These are phyloP conservation scores for Mycosphaerella arachidis DNA, from an alignment of 2,329 filamentous ascomycete genomes.

Conservation along the genomic window DNA sequence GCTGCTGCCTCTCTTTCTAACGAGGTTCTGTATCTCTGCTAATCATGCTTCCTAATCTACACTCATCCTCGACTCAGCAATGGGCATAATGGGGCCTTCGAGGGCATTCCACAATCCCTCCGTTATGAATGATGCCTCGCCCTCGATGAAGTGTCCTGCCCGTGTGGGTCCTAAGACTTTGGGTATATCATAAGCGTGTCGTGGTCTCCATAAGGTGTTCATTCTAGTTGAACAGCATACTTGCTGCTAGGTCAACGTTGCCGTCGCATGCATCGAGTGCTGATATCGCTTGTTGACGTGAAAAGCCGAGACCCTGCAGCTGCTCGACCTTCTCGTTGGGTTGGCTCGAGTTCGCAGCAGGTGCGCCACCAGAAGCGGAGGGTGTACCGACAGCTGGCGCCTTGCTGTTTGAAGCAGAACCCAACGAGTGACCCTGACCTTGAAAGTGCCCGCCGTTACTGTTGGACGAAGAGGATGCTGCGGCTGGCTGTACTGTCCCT, in stretches of 20 bases:
- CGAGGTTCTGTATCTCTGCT: not conserved
- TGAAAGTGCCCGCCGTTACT: conserved; percentile 24
- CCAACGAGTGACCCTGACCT: conserved; percentile 32
- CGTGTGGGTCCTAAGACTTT: not conserved
- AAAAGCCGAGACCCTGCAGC: conserved; percentile 73
- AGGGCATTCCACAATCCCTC: not conserved
- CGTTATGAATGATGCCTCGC: not conserved
- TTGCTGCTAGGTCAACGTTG: conserved; percentile 83
- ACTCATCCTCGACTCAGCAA: not conserved
- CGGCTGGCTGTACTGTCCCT: conserved; percentile 64
- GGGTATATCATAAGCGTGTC: conserved; percentile 4
- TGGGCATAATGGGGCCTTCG: not conserved
- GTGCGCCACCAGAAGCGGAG: conserved; percentile 13
- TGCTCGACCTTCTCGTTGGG: conserved; percentile 67
- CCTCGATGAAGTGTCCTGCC: not conserved
- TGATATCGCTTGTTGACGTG: conserved; percentile 68
- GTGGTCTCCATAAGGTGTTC: conserved; percentile 37
- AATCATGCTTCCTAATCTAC: not conserved
- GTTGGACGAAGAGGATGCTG: conserved; percentile 28
- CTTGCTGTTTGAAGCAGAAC: conserved; percentile 17
- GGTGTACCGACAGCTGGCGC: conserved; percentile 12
- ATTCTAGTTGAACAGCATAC: conserved; percentile 51
- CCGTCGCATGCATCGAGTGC: conserved; percentile 79
- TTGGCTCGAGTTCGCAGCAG: conserved; percentile 30
- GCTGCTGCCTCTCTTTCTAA: not conserved